phyloP scores from a whole-genome alignment of 1,284 basidiomycete genomes.

The Hypsizygus ulmarius region DNA sequence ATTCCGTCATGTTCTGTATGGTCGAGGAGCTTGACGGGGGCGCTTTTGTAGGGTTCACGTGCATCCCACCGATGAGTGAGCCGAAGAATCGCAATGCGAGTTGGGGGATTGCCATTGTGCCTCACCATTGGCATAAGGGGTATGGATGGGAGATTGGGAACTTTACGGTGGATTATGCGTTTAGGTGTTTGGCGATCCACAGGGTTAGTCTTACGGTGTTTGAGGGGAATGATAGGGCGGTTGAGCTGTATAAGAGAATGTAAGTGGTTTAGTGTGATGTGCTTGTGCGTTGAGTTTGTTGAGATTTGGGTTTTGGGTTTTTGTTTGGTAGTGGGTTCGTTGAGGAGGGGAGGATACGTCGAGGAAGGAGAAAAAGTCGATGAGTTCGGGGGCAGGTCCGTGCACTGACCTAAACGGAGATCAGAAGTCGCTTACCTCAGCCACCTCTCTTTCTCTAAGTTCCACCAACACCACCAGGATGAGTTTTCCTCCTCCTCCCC shows the following conservation, averaged over 20 bases:
- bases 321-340: conserved; percentile 1
- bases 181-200: conserved; percentile 29
- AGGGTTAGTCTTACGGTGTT: conserved; percentile 29
- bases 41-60: conserved; percentile 35
- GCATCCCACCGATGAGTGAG: conserved; percentile 26
- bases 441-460: conserved; percentile 25
- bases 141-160: conserved; percentile 30
- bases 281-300: no score
- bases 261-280: conserved; percentile 15
- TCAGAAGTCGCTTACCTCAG: conserved; percentile 33
- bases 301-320: not conserved
- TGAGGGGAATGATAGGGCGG: conserved; percentile 25
- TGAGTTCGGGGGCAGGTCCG: conserved; percentile 28
- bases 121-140: conserved; percentile 29
- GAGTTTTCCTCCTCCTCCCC: conserved; percentile 55
- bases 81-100: conserved; percentile 29
- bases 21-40: conserved; percentile 31
- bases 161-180: conserved; percentile 33
- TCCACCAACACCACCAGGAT: conserved; percentile 36
- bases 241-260: conserved; percentile 27
- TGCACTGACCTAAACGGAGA: conserved; percentile 25
- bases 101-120: conserved; percentile 26
- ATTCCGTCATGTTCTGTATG: conserved; percentile 31
- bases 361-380: not conserved
- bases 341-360: conserved; percentile 4